phyloP scores from a whole-genome alignment of 2,329 filamentous ascomycete genomes.

The Pestalotiopsis sp. region DNA sequence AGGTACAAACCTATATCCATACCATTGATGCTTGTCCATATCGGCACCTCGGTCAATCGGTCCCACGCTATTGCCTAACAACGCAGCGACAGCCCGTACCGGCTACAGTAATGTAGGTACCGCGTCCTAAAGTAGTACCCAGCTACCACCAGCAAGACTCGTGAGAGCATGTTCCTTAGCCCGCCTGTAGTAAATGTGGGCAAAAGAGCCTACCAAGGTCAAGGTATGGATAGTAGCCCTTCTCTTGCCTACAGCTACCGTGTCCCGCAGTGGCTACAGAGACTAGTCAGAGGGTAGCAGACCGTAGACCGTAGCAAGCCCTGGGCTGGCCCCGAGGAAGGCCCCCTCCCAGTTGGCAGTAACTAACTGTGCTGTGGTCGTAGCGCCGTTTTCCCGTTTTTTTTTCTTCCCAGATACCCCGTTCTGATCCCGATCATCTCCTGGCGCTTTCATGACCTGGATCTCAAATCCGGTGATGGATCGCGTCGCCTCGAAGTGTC shows the following conservation, averaged over 20 bases:
- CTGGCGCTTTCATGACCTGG: slow-evolving; percentile 15
- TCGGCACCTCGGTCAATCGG: neutral
- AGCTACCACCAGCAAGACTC: too few species aligned
- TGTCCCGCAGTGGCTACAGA: neutral
- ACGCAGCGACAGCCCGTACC: neutral
- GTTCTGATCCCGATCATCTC: slow-evolving; percentile 9
- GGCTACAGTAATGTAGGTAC: neutral
- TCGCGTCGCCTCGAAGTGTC: slow-evolving; percentile 6
- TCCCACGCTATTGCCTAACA: neutral
- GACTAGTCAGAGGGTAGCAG: neutral
- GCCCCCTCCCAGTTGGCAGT: neutral
- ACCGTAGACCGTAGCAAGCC: too few species aligned
- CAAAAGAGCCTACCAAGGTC: neutral
- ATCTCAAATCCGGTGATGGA: slow-evolving; percentile 16
- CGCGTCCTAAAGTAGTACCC: neutral
- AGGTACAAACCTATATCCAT: neutral
- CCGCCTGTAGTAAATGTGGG: too few species aligned
- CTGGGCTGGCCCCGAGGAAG: neutral
- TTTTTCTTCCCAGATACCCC: neutral
- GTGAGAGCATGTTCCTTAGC: too few species aligned
- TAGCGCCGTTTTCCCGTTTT: neutral
- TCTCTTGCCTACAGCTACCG: neutral
- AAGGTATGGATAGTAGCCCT: neutral
- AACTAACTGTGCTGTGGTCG: neutral
- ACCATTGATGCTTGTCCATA: neutral